These are phyloP conservation scores for Hibiscus trionum DNA, from an alignment of 345 rosid genomes.

Conservation along the genomic window DNA sequence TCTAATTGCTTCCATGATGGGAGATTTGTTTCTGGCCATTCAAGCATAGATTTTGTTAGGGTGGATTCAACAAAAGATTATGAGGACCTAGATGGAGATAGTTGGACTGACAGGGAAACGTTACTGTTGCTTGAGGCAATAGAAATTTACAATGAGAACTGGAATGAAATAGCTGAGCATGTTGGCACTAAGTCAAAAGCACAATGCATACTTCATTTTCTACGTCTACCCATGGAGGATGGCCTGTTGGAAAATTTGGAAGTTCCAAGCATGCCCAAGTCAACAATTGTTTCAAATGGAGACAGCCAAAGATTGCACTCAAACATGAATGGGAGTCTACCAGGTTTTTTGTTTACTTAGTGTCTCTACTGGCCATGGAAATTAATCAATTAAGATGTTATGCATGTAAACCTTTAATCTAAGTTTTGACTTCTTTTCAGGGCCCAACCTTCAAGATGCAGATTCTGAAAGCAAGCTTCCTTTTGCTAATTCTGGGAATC, in stretches of 20 bases:
- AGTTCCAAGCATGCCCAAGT: conserved; percentile 45
- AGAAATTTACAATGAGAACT: conserved; percentile 76
- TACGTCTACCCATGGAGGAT: conserved; percentile 81
- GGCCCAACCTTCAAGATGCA: conserved; percentile 33
- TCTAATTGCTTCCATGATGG: conserved; percentile 73
- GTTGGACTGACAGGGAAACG: conserved; percentile 91
- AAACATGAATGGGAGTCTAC: conserved; percentile 48
- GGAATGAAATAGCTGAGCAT: conserved; percentile 91
- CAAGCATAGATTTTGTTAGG: conserved; percentile 76
- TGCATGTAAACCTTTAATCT: background rate
- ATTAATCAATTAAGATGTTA: background rate
- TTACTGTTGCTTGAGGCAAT: conserved; percentile 84
- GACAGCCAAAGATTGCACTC: conserved; percentile 35
- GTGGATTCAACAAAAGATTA: conserved; percentile 59
- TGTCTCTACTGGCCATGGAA: background rate
- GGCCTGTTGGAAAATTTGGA: conserved; percentile 79
- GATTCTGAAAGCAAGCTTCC: conserved; percentile 71
- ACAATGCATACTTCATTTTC: conserved; percentile 29
- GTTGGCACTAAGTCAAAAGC: conserved; percentile 95
- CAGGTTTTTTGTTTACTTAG: conserved; percentile 30
- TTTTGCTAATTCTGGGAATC: conserved; percentile 79
- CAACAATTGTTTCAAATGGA: conserved; percentile 37
- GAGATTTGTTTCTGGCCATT: conserved; percentile 49
- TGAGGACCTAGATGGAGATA: conserved; percentile 73
- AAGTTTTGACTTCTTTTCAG: conserved; percentile 25